Base-by-base conservation (phyloP, 192 early-diverging fungal species). In the Entophlyctis luteolus region DNA sequence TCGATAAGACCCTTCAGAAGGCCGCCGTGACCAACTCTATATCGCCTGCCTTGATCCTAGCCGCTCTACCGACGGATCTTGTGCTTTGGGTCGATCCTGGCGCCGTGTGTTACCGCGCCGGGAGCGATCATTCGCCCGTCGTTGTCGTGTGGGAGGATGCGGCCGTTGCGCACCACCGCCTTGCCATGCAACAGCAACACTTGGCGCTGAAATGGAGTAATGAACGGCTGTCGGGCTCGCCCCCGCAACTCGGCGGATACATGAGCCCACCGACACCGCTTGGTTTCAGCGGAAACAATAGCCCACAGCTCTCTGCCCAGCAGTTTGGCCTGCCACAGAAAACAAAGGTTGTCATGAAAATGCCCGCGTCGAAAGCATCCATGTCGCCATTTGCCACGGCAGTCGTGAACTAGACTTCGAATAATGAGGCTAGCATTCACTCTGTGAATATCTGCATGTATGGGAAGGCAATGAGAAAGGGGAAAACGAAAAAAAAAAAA, bases 11-110 rank as follows among this genome's bases (percentile, higher is more conserved):
- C 18, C 35, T 66, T 4, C n/a, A 6, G 10, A 18, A 25, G n/a
- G 63, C 63, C 6, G 48, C 50, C 8, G 32, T 16, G 14, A 23
- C 28, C 5, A 25, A 20, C 50, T 66, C 63, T 23, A 54, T 66
- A 48, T 52, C 63, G 18, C 20, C 50, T 5, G 6, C 25, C 35
- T 48, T 66, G 39, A 39, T 66, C 4, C 22, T n/a, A 1, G 16
- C 29, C 18, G 14, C 49, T 6, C 37, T 66, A 34, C 63, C 63
- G 31, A 25, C 23, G 1, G 63, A 66, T 2, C 29, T 66, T 16
- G 63, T 42, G 18, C 35, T 66, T 6, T 66, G 63, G 63, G 42
- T 66, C 27, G 63, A 66, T 48, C 63, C 63, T 4, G 63, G 63
- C 6, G 18, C 39, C 31, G 63, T 66, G 18, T 32, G 8, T 38